Base-by-base conservation (phyloP, 1,139 yeast genomes). In the Ashbya aceris region DNA sequence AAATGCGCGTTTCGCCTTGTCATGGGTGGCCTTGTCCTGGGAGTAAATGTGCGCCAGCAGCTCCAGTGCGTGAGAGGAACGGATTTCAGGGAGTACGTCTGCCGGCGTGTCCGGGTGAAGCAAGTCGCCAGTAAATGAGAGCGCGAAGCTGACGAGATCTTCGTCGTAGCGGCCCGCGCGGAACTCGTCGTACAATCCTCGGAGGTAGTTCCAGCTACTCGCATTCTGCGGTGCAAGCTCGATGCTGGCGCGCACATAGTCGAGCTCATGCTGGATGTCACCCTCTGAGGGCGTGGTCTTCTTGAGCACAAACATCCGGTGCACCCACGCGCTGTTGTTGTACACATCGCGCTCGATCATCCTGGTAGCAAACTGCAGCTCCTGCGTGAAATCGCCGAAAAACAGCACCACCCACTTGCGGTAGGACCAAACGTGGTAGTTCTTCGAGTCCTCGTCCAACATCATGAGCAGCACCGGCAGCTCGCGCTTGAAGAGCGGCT, bases 351-450 rank as follows among this genome's bases (percentile, higher is more conserved):
- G 55, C 6, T 64, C 62, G 8, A 93, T 62, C 51, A 76, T 62
- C 13, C 51, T 48, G n/a, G 71, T 69, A 1, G 76, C 70, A 56
- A 74, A 81, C 7, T 56, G 60, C n/a, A 77, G 50, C 55, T 87
- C 95, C 32, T 60, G 50, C 5, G 58, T 59, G 54, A 61, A 76
- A 38, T 76, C 66, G 2, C 67, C 59, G 52, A 79, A 79, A 49
- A 66, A 68, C 30, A 69, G 68, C 13, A 83, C 79, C 14, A 82
- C 64, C 96, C 96, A 87, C 53, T 82, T 81, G 42, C 89, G 65
- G 55, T 87, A 86, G 1, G 95, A 76, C 98, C 98, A 91, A 6
- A 89, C 96, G 57, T 91, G 99, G 60, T 91, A 94, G 65, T 91
- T 91, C 59, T 91, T 91, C 10, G 80, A 63, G 56, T 91, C 99